phyloP scores from a whole-genome alignment of 352 stramenopile species.

The Globisporangium nunn region DNA sequence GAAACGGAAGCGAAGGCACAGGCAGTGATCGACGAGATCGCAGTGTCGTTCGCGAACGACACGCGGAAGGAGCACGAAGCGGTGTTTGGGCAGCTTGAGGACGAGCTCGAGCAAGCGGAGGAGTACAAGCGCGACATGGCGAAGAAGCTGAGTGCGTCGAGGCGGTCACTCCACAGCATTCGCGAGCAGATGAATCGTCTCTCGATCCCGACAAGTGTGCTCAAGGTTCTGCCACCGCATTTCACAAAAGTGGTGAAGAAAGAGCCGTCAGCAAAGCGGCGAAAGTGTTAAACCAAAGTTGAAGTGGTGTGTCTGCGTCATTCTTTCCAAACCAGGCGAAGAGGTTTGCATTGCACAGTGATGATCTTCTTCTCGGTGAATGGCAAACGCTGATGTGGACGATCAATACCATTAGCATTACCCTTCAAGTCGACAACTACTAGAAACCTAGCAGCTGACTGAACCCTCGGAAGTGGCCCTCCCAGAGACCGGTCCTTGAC shows the following conservation, averaged over 20 bases:
- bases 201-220: constrained; percentile 5
- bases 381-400: no score
- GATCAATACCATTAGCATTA: no score
- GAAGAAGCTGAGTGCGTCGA: constrained; percentile 26
- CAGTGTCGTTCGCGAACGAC: constrained; percentile 31
- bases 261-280: constrained; percentile 1
- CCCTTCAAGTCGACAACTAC: no score
- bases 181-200: constrained; percentile 28
- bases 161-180: constrained; percentile 25
- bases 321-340: no score
- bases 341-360: no score
- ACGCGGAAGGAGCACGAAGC: constrained; percentile 29
- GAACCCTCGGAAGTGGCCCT: no score
- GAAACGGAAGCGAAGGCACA: constrained; percentile 49
- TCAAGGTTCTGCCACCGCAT: constrained; percentile 28
- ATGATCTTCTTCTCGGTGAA: no score
- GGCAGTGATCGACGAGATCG: constrained; percentile 43
- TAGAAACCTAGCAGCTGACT: no score
- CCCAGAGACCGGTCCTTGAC: no score
- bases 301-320: no score
- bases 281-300: neutral
- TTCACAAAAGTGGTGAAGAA: constrained; percentile 26
- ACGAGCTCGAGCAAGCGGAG: constrained; percentile 53
- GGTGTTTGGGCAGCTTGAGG: constrained; percentile 39
- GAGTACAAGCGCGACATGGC: constrained; percentile 39